These are phyloP conservation scores for Hebeloma cylindrosporum DNA, from an alignment of 768 basidiomycete genomes.

Conservation along the genomic window DNA sequence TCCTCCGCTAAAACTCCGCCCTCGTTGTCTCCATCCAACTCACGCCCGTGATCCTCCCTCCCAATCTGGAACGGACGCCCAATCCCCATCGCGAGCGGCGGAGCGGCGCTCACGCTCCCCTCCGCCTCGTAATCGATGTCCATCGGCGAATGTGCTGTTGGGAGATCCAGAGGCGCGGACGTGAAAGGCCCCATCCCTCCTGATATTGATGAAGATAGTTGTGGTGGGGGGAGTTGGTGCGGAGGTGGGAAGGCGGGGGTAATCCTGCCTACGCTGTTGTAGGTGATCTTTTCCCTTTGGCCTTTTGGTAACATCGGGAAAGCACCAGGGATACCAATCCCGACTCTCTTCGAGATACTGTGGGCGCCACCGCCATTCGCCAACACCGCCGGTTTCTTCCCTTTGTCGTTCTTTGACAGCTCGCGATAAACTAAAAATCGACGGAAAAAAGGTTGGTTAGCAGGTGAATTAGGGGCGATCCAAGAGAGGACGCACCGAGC, in stretches of 20 bases:
- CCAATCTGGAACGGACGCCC: background rate
- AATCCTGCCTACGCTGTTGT: constrained; percentile 9
- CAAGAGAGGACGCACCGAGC: constrained; percentile 42
- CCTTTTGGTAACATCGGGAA: constrained; percentile 29
- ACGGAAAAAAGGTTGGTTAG: background rate
- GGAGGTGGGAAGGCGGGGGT: constrained; percentile 28
- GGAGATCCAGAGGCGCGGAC: constrained; percentile 25
- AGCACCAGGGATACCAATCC: constrained; percentile 13
- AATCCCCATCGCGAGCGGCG: too few relatives aligned
- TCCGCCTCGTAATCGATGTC: constrained; percentile 21
- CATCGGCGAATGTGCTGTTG: constrained; percentile 32
- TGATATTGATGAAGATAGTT: too few relatives aligned
- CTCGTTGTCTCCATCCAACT: constrained; percentile 29
- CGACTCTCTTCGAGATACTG: constrained; percentile 22
- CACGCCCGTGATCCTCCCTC: background rate
- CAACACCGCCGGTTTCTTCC: constrained; percentile 39
- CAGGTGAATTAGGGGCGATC: background rate
- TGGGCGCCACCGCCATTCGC: constrained; percentile 24
- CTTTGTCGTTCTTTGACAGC: constrained; percentile 60
- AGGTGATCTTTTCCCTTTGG: constrained; percentile 41
- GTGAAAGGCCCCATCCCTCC: too few relatives aligned
- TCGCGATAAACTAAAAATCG: constrained; percentile 60
- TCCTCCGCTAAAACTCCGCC: constrained; percentile 23
- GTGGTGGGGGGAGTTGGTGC: too few relatives aligned
- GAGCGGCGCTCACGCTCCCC: constrained; percentile 6